phyloP scores from a whole-genome alignment of 2,329 filamentous ascomycete species.

The Fusarium solani-melongenae region DNA sequence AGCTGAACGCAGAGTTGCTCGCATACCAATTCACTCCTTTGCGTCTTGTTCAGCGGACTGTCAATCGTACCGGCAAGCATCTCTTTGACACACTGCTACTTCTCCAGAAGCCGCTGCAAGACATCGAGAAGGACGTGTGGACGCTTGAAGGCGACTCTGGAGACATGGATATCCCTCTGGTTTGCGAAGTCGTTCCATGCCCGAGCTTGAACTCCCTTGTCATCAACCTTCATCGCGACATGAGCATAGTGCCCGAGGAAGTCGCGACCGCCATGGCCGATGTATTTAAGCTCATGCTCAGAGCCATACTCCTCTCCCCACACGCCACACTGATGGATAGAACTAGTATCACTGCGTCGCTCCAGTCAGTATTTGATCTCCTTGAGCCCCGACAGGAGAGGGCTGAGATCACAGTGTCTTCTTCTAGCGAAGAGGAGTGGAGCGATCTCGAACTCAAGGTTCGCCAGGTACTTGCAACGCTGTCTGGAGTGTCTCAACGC shows the following conservation, averaged over 20 bases:
- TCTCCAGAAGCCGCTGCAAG: conserved; percentile 73
- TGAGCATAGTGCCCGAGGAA: conserved; percentile 50
- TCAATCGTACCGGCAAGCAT: conserved; percentile 54
- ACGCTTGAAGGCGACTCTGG: conserved; percentile 66
- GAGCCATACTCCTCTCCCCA: conserved; percentile 41
- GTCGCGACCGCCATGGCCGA: conserved; percentile 45
- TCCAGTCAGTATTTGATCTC: conserved; percentile 30
- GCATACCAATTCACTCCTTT: conserved; percentile 80
- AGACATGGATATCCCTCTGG: conserved; percentile 79
- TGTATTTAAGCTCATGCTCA: conserved; percentile 46
- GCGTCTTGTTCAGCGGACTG: conserved; percentile 72
- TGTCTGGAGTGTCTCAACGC: conserved; percentile 63
- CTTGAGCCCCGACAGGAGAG: conserved; percentile 37
- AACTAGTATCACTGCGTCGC: conserved; percentile 35
- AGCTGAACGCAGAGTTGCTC: conserved; percentile 69
- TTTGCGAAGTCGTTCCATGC: conserved; percentile 78
- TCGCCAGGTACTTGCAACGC: conserved; percentile 65
- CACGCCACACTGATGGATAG: conserved; percentile 37
- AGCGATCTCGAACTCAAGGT: conserved; percentile 62
- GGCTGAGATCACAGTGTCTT: conserved; percentile 10
- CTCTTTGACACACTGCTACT: conserved; percentile 87
- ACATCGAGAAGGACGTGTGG: conserved; percentile 68
- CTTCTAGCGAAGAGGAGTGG: conserved; percentile 53
- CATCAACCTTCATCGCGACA: conserved; percentile 72
- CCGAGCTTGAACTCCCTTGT: conserved; percentile 61